Evolutionary conservation across 768 basidiomycete species (phyloP).

Genomic region (Trametes meyenii): DNA sequence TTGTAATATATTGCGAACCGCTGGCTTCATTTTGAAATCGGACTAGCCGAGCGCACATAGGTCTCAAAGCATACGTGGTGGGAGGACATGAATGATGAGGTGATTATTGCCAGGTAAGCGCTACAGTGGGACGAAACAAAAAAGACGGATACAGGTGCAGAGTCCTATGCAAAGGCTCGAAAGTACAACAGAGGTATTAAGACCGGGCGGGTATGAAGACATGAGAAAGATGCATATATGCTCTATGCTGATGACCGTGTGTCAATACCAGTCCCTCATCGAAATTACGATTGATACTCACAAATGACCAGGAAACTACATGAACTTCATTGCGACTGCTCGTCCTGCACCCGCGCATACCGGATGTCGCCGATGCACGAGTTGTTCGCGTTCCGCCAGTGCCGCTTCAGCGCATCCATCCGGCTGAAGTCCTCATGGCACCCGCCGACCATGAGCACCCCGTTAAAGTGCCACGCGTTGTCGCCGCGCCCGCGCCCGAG

Average conservation of each 20-base stretch:
- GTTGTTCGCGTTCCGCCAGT: conserved; percentile 27
- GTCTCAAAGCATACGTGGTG: not conserved
- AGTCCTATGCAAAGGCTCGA: conserved; percentile 2
- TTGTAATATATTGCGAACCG: conserved; percentile 2
- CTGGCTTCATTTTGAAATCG: too few species aligned
- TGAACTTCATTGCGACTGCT: conserved; percentile 5
- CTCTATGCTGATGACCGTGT: not conserved
- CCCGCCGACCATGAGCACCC: conserved; percentile 39
- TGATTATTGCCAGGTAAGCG: not conserved
- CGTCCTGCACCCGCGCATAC: conserved; percentile 13
- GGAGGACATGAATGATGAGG: not conserved
- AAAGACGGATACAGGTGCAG: not conserved
- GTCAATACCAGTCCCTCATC: not conserved
- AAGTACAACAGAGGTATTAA: not conserved
- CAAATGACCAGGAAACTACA: not conserved
- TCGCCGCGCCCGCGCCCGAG: not conserved
- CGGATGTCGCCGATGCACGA: conserved; percentile 16
- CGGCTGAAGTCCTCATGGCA: conserved; percentile 42
- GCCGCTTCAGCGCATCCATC: conserved; percentile 45
- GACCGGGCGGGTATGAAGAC: conserved; percentile 1
- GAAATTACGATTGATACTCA: not conserved
- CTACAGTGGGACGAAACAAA: not conserved
- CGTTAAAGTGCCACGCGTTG: conserved; percentile 30
- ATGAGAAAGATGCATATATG: not conserved
- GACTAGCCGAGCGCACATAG: not conserved